phyloP scores from a whole-genome alignment of 192 early-diverging fungal species.

The Nowakowskiella sp. region DNA sequence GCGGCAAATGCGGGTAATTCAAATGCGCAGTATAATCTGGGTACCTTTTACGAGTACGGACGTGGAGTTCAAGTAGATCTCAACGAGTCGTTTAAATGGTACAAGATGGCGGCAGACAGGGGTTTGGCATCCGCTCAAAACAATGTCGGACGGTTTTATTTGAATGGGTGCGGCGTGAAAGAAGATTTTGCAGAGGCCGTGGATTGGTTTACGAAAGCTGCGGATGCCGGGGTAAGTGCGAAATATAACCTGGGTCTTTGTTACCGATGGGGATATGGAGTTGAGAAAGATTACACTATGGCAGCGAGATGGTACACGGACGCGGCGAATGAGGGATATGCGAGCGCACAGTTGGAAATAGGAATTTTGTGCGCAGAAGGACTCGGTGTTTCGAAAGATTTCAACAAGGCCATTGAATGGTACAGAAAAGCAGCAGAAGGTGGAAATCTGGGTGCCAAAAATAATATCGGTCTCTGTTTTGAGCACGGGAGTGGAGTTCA shows the following conservation, averaged over 20 bases:
- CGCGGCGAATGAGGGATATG: conserved; percentile 10
- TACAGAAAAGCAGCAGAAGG: conserved; percentile 41
- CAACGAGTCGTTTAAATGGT: conserved; percentile 29
- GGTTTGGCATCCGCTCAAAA: conserved; percentile 33
- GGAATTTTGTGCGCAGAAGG: conserved; percentile 58
- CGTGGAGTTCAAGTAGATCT: conserved; percentile 24
- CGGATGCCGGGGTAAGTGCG: too few species aligned
- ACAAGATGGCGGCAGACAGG: conserved; percentile 23
- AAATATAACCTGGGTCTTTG: conserved; percentile 19
- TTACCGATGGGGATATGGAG: conserved; percentile 3
- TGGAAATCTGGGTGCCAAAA: conserved; percentile 45
- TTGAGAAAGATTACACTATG: not conserved
- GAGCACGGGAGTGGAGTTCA: conserved; percentile 48
- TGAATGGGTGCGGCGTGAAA: conserved; percentile 35
- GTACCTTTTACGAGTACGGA: conserved; percentile 36
- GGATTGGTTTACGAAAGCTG: conserved; percentile 30
- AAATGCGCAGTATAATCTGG: conserved; percentile 34
- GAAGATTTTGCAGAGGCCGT: conserved; percentile 35
- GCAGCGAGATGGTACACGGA: conserved; percentile 8
- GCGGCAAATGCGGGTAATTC: conserved; percentile 28
- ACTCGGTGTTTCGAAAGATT: conserved; percentile 41
- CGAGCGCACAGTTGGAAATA: conserved; percentile 17
- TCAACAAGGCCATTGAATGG: conserved; percentile 38
- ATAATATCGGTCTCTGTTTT: conserved; percentile 56
- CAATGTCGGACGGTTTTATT: conserved; percentile 35